These are phyloP conservation scores for Phytophthora ramorum DNA, from an alignment of 352 stramenopile genomes.

Conservation along the genomic window DNA sequence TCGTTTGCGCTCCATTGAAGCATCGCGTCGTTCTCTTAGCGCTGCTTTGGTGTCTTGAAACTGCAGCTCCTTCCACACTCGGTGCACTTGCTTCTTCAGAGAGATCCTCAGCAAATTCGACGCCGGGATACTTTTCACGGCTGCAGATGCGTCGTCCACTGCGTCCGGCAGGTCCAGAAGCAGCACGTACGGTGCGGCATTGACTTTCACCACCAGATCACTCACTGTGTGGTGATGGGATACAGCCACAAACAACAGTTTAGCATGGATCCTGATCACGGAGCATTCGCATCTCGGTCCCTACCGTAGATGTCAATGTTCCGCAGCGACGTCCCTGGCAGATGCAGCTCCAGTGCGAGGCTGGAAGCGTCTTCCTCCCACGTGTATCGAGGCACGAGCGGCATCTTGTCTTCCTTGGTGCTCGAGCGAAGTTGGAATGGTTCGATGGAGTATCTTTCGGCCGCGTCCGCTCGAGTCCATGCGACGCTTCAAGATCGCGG, in stretches of 20 bases:
- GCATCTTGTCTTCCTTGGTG: slow-evolving; percentile 47
- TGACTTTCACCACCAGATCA: slow-evolving; percentile 84
- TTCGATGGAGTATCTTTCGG: slow-evolving; percentile 24
- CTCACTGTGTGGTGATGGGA: slow-evolving; percentile 50
- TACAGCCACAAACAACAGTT: slow-evolving; percentile 1
- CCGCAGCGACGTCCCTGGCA: slow-evolving; percentile 57
- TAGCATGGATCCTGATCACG: neutral
- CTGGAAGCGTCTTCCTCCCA: slow-evolving; percentile 67
- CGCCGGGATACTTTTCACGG: slow-evolving; percentile 52
- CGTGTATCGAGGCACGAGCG: slow-evolving; percentile 64
- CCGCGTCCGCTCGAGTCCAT: slow-evolving; percentile 8
- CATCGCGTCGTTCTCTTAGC: slow-evolving; percentile 49
- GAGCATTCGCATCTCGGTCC: neutral
- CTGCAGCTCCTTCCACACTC: slow-evolving; percentile 56
- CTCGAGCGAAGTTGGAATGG: neutral
- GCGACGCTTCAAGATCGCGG: slow-evolving; percentile 23
- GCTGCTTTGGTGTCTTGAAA: slow-evolving; percentile 46
- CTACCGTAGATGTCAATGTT: slow-evolving; percentile 77
- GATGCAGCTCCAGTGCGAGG: slow-evolving; percentile 57
- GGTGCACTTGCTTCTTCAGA: slow-evolving; percentile 47
- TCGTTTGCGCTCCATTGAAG: slow-evolving; percentile 72
- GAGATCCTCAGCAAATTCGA: slow-evolving; percentile 55
- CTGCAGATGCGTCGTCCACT: slow-evolving; percentile 59
- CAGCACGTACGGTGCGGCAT: slow-evolving; percentile 76
- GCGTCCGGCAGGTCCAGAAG: slow-evolving; percentile 67